These are phyloP conservation scores for Chalciporus pseudorubinellus DNA, from an alignment of 768 basidiomycete species.

Conservation along the genomic window DNA sequence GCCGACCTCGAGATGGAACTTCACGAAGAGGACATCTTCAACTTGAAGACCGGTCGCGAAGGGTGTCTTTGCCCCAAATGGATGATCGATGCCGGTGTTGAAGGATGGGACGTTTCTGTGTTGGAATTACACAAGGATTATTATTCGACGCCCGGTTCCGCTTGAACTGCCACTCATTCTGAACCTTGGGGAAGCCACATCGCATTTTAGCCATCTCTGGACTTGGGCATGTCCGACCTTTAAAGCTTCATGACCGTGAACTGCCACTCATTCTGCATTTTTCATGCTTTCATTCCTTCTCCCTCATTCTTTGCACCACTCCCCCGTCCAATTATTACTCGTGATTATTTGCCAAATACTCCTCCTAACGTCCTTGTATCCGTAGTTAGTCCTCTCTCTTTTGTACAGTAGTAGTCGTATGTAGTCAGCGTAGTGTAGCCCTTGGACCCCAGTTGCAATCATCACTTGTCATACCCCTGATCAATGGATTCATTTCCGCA, in stretches of 20 bases:
- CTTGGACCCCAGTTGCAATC: not conserved
- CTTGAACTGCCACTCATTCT: not conserved
- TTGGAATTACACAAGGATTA: not conserved
- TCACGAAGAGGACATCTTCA: not conserved
- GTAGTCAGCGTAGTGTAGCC: not conserved
- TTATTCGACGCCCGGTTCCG: not conserved
- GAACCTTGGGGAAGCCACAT: too few relatives aligned
- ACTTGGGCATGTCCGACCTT: too few relatives aligned
- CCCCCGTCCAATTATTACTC: not conserved
- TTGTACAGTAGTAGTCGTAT: not conserved
- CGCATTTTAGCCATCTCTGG: too few relatives aligned
- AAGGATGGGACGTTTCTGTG: slow-evolving; percentile 12
- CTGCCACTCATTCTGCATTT: not conserved
- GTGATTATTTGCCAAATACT: not conserved
- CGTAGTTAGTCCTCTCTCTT: not conserved
- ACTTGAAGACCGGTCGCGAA: slow-evolving; percentile 1
- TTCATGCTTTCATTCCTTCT: not conserved
- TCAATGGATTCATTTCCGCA: too few relatives aligned
- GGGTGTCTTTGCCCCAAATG: slow-evolving; percentile 9
- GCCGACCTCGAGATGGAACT: not conserved
- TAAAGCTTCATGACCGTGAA: too few relatives aligned
- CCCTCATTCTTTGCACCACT: not conserved
- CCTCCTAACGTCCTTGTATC: not conserved
- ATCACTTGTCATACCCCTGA: too few relatives aligned
- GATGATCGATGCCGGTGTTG: slow-evolving; percentile 3